Conservation (phyloP, 257 asterid genomes). For the Rauvolfia tetraphylla region DNA sequence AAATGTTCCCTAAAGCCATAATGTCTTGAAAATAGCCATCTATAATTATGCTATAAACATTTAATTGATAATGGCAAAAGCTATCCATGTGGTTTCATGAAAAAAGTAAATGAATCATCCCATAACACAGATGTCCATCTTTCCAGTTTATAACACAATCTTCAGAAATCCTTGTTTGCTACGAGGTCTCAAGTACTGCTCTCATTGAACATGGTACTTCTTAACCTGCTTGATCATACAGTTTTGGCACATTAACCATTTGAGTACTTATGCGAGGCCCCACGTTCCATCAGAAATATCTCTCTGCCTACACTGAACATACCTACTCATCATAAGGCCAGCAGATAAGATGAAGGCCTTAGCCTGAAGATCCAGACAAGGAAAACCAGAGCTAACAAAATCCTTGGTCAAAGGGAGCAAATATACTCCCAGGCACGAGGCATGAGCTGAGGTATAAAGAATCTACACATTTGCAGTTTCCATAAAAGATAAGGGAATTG, state of each 20-base stretch:
- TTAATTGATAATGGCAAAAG: background rate
- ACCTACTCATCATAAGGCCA: background rate
- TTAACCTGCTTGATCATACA: background rate
- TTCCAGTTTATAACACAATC: background rate
- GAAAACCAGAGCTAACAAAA: background rate
- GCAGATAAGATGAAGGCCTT: background rate
- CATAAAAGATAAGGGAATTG: background rate
- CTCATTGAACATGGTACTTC: background rate
- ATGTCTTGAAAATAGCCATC: background rate
- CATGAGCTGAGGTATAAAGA: background rate
- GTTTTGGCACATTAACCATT: background rate
- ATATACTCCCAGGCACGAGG: background rate
- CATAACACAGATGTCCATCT: background rate
- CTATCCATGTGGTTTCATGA: background rate
- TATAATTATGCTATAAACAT: background rate
- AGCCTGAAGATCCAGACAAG: background rate
- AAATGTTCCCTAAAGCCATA: background rate
- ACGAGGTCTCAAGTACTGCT: slow-evolving; percentile 5
- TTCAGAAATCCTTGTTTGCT: background rate
- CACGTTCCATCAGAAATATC: background rate
- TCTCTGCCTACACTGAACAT: background rate
- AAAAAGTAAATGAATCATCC: background rate
- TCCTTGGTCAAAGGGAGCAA: background rate
- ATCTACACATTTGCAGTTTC: background rate
- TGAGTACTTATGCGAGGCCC: background rate